Evolutionary conservation across 2,329 filamentous ascomycete species (phyloP), one percentile per base, ranked within the genome.

Genomic region (Penicillium psychrosexuale): DNA sequence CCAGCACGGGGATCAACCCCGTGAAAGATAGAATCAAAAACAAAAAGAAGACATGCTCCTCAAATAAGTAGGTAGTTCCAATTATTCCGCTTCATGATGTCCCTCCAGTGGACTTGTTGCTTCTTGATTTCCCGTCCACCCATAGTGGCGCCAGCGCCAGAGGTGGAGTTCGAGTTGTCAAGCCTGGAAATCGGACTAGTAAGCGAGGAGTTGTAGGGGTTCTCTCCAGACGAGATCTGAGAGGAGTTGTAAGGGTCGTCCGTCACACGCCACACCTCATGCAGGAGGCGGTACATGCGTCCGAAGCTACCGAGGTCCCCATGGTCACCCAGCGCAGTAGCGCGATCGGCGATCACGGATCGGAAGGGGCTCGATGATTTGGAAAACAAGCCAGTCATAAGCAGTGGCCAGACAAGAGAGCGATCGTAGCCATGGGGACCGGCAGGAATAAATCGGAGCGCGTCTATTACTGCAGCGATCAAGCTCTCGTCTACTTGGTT

Each of bases 1-100:
- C 42, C 28, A 45, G 28, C 8, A 33, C 28, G 42, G 33, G 42
- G 19, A 19, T 45, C 42, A 45, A 45, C 28, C 42, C 33, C 42
- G 8, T 19, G 27, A 45, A 28, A 17, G 8, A 33, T 28, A 33
- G 13, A 30, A 31, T 13, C 13, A 45, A 19, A 22, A 38, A 12
- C 3, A 38, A 8, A 38, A 38, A 19, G 13, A 38, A 19, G 17
- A 38, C 36, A 38, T 17, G 5, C 17, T 19, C 17, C 36, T 78
- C 77, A 96, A 76, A 97, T 92, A 74, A 97, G 84, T 74, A 97
- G 81, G 78, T 91, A 94, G 72, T 96, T 90, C 92, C 91, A 96
- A 65, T 85, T 85, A 78, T 93, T 94, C 77, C 87, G 84, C 77
- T 84, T 85, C 91, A 97, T 96, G 71, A 93, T 84, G 77, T 96